Percentiles rank a stretch among this genome's conserved stretches.
Evolutionary conservation across 495 filamentous ascomycete genomes (phyloP).

Genomic region (Amorphotheca resinae): DNA sequence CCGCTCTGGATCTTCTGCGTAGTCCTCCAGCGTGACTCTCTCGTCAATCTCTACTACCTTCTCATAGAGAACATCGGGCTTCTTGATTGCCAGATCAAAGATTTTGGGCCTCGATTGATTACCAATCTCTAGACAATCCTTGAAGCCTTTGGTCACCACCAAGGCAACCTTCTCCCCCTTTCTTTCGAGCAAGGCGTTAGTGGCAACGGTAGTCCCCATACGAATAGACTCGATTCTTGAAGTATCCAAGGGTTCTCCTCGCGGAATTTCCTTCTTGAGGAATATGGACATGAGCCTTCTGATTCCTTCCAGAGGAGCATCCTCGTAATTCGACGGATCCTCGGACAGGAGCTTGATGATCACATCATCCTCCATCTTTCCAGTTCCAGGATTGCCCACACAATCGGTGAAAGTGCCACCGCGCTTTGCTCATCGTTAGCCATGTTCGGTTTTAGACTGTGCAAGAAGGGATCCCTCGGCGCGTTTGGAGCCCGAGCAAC

Average conservation of each 20-base stretch:
- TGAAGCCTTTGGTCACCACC: slow-evolving; percentile 86
- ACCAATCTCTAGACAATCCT: slow-evolving; percentile 78
- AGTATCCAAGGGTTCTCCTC: slow-evolving; percentile 74
- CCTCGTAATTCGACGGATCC: slow-evolving; percentile 76
- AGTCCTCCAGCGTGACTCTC: slow-evolving; percentile 78
- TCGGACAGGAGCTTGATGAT: slow-evolving; percentile 86
- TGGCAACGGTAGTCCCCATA: slow-evolving; percentile 86
- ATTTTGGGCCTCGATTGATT: slow-evolving; percentile 77
- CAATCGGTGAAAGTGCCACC: slow-evolving; percentile 65
- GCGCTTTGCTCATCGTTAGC: slow-evolving; percentile 26
- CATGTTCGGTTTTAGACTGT: too few species aligned
- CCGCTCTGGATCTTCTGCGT: slow-evolving; percentile 67
- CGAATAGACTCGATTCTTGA: slow-evolving; percentile 71
- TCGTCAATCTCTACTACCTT: slow-evolving; percentile 69
- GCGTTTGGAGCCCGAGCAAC: neutral
- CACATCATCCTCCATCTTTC: slow-evolving; percentile 52
- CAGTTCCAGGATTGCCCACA: slow-evolving; percentile 49
- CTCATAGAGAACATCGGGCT: slow-evolving; percentile 69
- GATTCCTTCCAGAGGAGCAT: slow-evolving; percentile 86
- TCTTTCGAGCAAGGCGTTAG: slow-evolving; percentile 78
- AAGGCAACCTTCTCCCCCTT: slow-evolving; percentile 90
- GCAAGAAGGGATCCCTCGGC: neutral
- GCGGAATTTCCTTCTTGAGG: slow-evolving; percentile 58
- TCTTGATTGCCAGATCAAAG: slow-evolving; percentile 69
- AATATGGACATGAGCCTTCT: slow-evolving; percentile 79